Evolutionary conservation across 495 filamentous ascomycete species (phyloP).

Genomic region (Daldinia bambusicola): DNA sequence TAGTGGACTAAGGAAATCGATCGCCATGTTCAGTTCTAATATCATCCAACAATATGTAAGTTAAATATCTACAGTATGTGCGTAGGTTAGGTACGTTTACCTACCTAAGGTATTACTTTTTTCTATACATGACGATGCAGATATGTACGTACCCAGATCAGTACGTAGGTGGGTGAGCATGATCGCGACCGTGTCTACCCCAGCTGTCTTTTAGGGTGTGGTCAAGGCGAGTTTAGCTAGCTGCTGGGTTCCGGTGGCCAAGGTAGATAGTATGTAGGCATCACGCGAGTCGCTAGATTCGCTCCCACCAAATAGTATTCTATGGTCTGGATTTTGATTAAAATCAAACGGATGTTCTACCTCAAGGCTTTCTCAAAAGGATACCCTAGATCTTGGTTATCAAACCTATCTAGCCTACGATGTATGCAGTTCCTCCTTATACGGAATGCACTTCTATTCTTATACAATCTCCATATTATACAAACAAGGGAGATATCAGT

Average conservation of each 20-base stretch:
- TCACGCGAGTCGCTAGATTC: constrained; percentile 8
- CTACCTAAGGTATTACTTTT: too few species aligned
- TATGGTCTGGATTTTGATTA: not conserved
- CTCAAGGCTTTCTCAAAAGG: not conserved
- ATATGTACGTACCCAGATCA: not conserved
- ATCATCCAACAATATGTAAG: too few species aligned
- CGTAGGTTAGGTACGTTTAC: too few species aligned
- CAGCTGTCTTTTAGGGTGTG: not conserved
- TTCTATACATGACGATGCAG: too few species aligned
- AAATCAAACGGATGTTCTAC: not conserved
- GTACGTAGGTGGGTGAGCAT: not conserved
- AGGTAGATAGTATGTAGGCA: not conserved
- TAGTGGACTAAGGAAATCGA: too few species aligned
- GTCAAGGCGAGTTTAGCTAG: not conserved
- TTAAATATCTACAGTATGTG: too few species aligned
- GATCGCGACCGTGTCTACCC: not conserved
- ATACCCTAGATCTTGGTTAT: constrained; percentile 7
- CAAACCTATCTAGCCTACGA: too few species aligned
- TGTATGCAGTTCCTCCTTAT: not conserved
- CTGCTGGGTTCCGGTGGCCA: not conserved
- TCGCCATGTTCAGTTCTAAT: too few species aligned
- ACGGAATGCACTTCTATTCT: not conserved
- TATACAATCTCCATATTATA: too few species aligned
- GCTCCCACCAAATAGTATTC: not conserved
- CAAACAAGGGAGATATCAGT: too few species aligned